These are phyloP conservation scores for Blastocystis hominis DNA, from an alignment of 352 stramenopile species.

Conservation along the genomic window DNA sequence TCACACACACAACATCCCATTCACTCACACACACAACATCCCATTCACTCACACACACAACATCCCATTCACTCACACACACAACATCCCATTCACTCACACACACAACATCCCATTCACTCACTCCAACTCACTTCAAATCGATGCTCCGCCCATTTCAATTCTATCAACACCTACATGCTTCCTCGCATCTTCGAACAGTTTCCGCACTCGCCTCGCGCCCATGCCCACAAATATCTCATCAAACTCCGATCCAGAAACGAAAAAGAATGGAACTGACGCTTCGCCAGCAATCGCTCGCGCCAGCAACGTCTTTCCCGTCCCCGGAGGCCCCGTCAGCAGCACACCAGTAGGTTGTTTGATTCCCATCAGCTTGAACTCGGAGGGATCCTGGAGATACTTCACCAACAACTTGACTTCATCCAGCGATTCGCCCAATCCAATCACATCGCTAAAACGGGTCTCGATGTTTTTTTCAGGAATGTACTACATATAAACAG, in stretches of 20 bases:
- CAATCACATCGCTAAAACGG: slow-evolving; percentile 5
- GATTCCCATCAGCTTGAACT: background rate
- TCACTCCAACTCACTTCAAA: too few relatives aligned
- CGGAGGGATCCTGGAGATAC: slow-evolving; percentile 17
- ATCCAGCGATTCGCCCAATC: background rate
- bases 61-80: too few relatives aligned
- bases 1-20: too few relatives aligned
- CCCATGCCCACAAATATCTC: slow-evolving; percentile 61
- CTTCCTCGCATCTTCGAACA: slow-evolving; percentile 16
- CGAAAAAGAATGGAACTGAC: slow-evolving; percentile 20
- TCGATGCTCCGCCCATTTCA: too few relatives aligned
- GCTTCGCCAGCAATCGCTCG: slow-evolving; percentile 81
- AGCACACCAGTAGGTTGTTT: slow-evolving; percentile 8
- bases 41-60: too few relatives aligned
- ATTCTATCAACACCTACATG: too few relatives aligned
- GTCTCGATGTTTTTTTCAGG: background rate
- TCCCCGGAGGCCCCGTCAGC: slow-evolving; percentile 76
- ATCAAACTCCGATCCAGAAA: slow-evolving; percentile 12
- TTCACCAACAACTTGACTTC: slow-evolving; percentile 13
- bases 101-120: too few relatives aligned
- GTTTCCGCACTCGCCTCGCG: slow-evolving; percentile 79
- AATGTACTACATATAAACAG: too few relatives aligned
- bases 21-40: too few relatives aligned
- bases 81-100: too few relatives aligned
- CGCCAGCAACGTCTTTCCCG: slow-evolving; percentile 90